Base-by-base conservation (phyloP, 768 basidiomycete species). In the Hericium rajendrae region DNA sequence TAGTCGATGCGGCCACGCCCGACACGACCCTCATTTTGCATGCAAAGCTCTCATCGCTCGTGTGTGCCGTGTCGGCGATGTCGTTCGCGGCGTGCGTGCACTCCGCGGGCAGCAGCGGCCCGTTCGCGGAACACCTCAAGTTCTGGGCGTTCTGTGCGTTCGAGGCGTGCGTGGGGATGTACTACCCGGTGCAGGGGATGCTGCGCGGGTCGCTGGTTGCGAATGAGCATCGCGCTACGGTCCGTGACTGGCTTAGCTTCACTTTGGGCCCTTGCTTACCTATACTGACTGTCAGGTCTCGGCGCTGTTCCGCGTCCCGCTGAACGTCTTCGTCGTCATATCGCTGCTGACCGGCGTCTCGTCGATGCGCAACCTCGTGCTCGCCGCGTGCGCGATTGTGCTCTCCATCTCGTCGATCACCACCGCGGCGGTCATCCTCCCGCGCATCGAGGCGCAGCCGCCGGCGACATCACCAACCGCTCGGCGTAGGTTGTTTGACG, bases 111-210 rank as follows among this genome's bases (percentile, higher is more conserved):
- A 57, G 38, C n/a, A 60, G 54, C 20, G 57, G 53, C 39, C 38
- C 73, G 8, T 58, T 62, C 12, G 70, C 70, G 57, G 80, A 82
- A 57, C 73, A 74, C 38, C 59, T 74, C 18, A 78, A 86, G 4
- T 88, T 88, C 63, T 86, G 79, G 78, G 79, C 84, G 13, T 89
- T 89, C 64, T 88, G 87, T 62, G 70, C 77, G 13, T 89, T 88
- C 59, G 86, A 89, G 67, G 84, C 79, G 15, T 88, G 84, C 65
- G 87, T 88, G 6, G 86, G 86, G 49, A 79, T 86, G 81, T 88
- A 88, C 65, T 88, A 88, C 64, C 86, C 86, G 22, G 79, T 87
- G 32, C 86, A 88, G 57, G 86, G 86, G 28, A 88, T 85, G 77
- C 70, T 88, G 20, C 76, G 84, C 41, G 84, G 86, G 22, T 74